A percentile compares a stretch with the other conserved stretches of the same genome.
phyloP scores from a whole-genome alignment of 208 protist species.

The Acanthamoeba quina region DNA sequence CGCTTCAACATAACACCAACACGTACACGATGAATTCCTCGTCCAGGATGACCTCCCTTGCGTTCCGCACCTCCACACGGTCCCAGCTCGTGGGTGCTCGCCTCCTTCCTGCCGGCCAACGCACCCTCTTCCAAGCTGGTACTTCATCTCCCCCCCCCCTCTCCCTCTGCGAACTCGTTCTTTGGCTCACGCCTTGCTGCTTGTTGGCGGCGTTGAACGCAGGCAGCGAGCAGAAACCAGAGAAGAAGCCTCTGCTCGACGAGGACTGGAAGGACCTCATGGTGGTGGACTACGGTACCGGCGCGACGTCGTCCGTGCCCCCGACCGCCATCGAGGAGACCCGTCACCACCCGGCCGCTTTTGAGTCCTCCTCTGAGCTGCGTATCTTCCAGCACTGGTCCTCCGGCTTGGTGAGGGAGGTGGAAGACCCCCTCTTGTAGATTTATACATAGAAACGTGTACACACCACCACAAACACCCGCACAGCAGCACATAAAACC shows the following conservation, averaged over 20 bases:
- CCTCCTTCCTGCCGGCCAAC: background rate
- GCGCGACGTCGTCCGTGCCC: background rate
- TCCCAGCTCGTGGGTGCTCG: background rate
- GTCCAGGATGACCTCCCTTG: background rate
- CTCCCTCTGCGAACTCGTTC: background rate
- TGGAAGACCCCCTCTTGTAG: background rate
- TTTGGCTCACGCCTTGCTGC: background rate
- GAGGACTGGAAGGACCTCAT: constrained; percentile 24
- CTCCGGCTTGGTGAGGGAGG: background rate
- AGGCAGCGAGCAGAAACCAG: background rate
- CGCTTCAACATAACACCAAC: background rate
- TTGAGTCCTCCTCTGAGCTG: background rate
- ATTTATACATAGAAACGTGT: background rate
- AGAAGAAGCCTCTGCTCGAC: background rate
- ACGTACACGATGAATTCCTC: background rate
- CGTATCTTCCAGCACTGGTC: constrained; percentile 40
- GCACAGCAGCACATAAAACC: no score
- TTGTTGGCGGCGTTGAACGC: no score
- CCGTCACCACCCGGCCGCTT: background rate
- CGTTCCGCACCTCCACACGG: background rate
- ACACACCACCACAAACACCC: background rate
- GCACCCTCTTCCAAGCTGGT: background rate
- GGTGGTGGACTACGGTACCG: constrained; percentile 27
- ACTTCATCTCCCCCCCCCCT: background rate
- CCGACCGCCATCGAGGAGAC: background rate